A percentile compares a stretch with the other conserved stretches of the same genome.
Conservation (phyloP, 768 basidiomycete species). For the Mrakia blollopis region DNA sequence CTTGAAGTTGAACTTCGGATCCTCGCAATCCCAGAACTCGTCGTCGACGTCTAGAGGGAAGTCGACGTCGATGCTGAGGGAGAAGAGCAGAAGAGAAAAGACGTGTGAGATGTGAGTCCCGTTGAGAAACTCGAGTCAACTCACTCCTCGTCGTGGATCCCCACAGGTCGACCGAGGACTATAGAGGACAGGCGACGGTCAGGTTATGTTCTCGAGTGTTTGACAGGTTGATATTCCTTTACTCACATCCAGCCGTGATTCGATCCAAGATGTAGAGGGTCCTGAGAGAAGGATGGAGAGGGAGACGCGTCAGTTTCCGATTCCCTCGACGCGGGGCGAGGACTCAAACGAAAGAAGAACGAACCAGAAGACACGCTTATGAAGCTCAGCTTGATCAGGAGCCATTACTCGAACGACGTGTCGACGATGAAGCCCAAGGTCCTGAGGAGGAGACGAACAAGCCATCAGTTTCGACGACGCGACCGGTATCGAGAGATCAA, state of each 20-base stretch:
- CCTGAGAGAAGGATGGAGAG: constrained; percentile 6
- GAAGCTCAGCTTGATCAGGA: constrained; percentile 59
- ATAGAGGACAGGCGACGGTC: no score
- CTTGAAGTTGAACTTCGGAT: constrained; percentile 55
- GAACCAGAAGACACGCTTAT: constrained; percentile 74
- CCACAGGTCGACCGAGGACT: constrained; percentile 63
- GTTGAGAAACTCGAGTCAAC: no score
- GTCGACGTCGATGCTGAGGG: constrained; percentile 58
- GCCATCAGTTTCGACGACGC: no score
- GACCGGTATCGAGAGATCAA: no score
- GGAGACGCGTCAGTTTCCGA: background rate
- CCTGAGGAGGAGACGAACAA: background rate
- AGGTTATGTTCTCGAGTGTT: no score
- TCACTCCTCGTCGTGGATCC: constrained; percentile 64
- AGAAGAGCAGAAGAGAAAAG: no score
- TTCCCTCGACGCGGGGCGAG: background rate
- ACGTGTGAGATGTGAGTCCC: no score
- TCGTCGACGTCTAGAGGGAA: constrained; percentile 72
- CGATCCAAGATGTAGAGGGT: constrained; percentile 40
- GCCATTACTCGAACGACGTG: constrained; percentile 23
- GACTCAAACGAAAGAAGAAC: constrained; percentile 36
- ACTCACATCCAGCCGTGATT: constrained; percentile 38
- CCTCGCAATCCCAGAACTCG: constrained; percentile 65
- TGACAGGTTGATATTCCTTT: no score
- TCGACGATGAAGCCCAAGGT: constrained; percentile 28